Percentiles rank a stretch among this genome's conserved stretches.
Conservation (phyloP, 345 rosid genomes). For the Camelina hispida region DNA sequence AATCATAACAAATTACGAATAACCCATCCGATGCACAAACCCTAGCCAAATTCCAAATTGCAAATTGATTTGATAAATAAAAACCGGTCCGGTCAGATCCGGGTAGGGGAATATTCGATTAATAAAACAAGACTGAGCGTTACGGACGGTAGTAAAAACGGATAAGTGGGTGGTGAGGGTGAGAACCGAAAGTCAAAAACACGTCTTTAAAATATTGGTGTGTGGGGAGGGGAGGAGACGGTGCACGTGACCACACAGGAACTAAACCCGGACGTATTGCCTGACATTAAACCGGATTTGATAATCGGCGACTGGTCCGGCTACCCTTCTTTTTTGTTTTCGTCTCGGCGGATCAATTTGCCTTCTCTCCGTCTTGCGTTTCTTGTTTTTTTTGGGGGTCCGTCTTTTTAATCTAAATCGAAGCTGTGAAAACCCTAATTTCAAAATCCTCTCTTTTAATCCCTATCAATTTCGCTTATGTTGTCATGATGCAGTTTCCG, state of each 20-base stretch:
- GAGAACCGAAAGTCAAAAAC: slow-evolving; percentile 24
- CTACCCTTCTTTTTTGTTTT: slow-evolving; percentile 42
- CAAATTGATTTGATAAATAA: not conserved
- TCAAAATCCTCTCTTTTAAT: slow-evolving; percentile 22
- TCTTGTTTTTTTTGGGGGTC: not conserved
- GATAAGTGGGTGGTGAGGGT: not conserved
- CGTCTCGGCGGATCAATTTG: slow-evolving; percentile 25
- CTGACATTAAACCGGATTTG: slow-evolving; percentile 59
- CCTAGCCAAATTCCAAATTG: no score
- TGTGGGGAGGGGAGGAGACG: not conserved
- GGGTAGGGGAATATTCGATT: not conserved
- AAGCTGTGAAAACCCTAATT: slow-evolving; percentile 53
- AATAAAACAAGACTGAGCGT: not conserved
- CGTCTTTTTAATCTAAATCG: slow-evolving; percentile 14
- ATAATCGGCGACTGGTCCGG: slow-evolving; percentile 82
- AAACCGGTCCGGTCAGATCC: slow-evolving; percentile 3
- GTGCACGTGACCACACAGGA: slow-evolving; percentile 53
- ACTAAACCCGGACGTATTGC: slow-evolving; percentile 72
- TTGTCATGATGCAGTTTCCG: slow-evolving; percentile 24
- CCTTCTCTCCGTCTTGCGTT: not conserved
- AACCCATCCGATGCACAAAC: no score
- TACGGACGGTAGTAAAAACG: not conserved
- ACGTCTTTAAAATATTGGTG: slow-evolving; percentile 26
- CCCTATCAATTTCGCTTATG: not conserved
- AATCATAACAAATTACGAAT: not conserved